Conservation (phyloP, 2,329 filamentous ascomycete genomes). For the Chaetomium strumarium region DNA sequence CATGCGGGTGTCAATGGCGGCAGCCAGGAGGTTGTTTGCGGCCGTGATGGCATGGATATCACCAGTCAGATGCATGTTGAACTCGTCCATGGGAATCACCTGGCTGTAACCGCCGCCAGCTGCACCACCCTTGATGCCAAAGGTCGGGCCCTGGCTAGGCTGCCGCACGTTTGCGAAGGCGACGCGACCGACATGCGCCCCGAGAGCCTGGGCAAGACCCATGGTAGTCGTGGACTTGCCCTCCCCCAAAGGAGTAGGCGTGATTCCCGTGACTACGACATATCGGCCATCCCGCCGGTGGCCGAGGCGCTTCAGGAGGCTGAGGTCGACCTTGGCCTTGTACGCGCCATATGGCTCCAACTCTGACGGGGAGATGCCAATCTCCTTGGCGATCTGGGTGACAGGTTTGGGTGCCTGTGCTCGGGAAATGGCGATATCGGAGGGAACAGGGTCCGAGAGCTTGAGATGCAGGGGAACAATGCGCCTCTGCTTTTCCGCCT, state of each 20-base stretch:
- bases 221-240: slow-evolving; percentile 98
- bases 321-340: slow-evolving; percentile 91
- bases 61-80: slow-evolving; percentile 95
- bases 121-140: slow-evolving; percentile 97
- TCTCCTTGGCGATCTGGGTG: slow-evolving; percentile 73
- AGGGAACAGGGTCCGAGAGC: slow-evolving; percentile 76
- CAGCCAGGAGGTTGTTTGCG: slow-evolving; percentile 93
- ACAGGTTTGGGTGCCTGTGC: slow-evolving; percentile 90
- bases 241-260: slow-evolving; percentile 91
- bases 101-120: slow-evolving; percentile 97
- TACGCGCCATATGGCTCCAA: slow-evolving; percentile 90
- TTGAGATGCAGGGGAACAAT: slow-evolving; percentile 81
- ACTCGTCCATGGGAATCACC: slow-evolving; percentile 99
- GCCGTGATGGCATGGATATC: slow-evolving; percentile 97
- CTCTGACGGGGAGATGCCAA: slow-evolving; percentile 84
- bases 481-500: slow-evolving; percentile 71
- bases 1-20: slow-evolving; percentile 94
- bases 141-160: slow-evolving; percentile 94
- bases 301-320: slow-evolving; percentile 72
- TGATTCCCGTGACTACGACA: slow-evolving; percentile 90
- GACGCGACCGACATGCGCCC: slow-evolving; percentile 78
- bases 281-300: slow-evolving; percentile 88
- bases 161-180: slow-evolving; percentile 96
- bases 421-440: slow-evolving; percentile 87
- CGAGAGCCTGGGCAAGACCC: slow-evolving; percentile 87